Conservation (phyloP, 139 green algal species). For the Picochlorum sp. region DNA sequence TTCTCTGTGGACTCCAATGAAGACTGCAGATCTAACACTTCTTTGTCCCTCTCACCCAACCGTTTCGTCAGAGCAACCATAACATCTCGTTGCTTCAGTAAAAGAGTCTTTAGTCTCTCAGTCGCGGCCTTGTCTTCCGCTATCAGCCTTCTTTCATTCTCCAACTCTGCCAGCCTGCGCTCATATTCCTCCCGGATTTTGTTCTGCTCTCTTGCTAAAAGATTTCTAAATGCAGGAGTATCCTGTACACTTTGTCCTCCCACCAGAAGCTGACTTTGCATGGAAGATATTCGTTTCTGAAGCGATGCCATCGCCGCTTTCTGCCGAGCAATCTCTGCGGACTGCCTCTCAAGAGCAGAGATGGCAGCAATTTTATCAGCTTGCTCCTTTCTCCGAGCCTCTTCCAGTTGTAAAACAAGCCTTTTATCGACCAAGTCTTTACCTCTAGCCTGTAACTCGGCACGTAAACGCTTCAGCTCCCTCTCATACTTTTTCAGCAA, state of each 20-base stretch:
- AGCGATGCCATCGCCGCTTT: slow-evolving; percentile 82
- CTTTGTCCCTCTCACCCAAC: slow-evolving; percentile 86
- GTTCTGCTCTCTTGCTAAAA: slow-evolving; percentile 68
- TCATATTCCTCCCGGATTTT: slow-evolving; percentile 85
- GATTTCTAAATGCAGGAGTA: slow-evolving; percentile 62
- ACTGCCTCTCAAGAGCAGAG: slow-evolving; percentile 75
- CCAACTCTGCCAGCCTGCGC: slow-evolving; percentile 63
- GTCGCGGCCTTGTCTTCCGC: slow-evolving; percentile 64
- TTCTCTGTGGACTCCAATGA: slow-evolving; percentile 80
- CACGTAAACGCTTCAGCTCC: slow-evolving; percentile 75
- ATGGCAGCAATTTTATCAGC: slow-evolving; percentile 92
- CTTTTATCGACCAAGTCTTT: slow-evolving; percentile 86
- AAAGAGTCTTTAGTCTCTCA: slow-evolving; percentile 84
- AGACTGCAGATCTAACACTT: slow-evolving; percentile 79
- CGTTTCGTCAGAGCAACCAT: slow-evolving; percentile 92
- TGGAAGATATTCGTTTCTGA: slow-evolving; percentile 62
- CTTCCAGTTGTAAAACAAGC: slow-evolving; percentile 82
- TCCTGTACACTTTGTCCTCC: slow-evolving; percentile 68
- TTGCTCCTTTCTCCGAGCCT: slow-evolving; percentile 82
- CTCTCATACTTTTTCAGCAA: slow-evolving; percentile 91
- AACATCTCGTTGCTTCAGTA: slow-evolving; percentile 96
- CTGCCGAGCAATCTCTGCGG: slow-evolving; percentile 79
- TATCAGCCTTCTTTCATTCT: slow-evolving; percentile 62
- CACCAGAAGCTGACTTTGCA: slow-evolving; percentile 85
- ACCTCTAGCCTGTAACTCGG: slow-evolving; percentile 72